Evolutionary conservation across 1,139 yeast genomes (phyloP), one percentile per base, ranked within the genome.

Genomic region (Kluyveromyces marxianus): DNA sequence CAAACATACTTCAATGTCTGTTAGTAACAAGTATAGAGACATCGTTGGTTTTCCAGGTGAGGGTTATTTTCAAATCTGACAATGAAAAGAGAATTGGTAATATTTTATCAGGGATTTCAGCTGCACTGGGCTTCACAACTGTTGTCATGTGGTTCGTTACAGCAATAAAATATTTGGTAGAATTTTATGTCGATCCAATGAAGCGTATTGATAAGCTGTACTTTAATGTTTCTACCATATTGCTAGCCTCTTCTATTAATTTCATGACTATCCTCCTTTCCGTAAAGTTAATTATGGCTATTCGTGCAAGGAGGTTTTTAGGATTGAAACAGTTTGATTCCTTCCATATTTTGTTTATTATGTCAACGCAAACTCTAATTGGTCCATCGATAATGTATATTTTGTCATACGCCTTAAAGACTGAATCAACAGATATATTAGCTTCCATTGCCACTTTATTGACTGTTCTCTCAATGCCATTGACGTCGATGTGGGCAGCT

Each of bases 401-500:
- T 37, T 56, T 79, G 34, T 75, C 77, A 44, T 79, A 78, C 51
- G 62, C 71, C 3, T 52, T 67, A 14, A 50, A 53, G 4, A 45
- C 54, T 39, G 42, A 51, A 41, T 58, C 59, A 7, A 59, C 68
- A 7, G 60, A 67, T 28, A 61, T 63, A 7, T 50, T 72, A 36
- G 60, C 69, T 3, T 66, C 76, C 2, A 56, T 76, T 26, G 69
- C 77, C 0, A 62, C 70, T 1, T 56, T 75, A 35, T 48, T 76
- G 21, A 77, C 75, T 10, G 83, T 83, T 0, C 60, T 86, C 32
- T 83, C 89, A 6, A 69, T 89, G 46, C 97, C 97, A 1, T 67
- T 89, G 43, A 80, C 95, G 0, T 80, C 96, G 0, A 75, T 88
- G 74, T 89, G 97, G 97, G 95, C 96, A 1, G 66, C 76, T 3